phyloP scores from a whole-genome alignment of 2,329 filamentous ascomycete species.

The Zasmidium cellare region DNA sequence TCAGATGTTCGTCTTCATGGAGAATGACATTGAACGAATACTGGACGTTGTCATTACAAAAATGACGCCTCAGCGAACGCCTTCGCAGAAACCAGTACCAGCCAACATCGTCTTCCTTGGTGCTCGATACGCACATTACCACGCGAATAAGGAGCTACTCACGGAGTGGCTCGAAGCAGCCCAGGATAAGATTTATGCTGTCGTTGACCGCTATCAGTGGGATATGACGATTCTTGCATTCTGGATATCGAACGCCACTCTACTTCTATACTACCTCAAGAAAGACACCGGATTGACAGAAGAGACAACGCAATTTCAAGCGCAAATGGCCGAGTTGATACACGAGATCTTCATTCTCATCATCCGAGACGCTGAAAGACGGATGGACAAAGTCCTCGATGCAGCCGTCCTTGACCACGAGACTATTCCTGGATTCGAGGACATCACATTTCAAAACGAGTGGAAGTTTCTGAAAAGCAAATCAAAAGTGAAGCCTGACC shows the following conservation, averaged over 20 bases:
- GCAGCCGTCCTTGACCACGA: constrained; percentile 95
- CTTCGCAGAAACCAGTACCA: constrained; percentile 95
- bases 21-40: constrained; percentile 86
- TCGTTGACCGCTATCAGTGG: constrained; percentile 96
- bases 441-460: constrained; percentile 95
- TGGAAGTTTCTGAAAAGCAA: constrained; percentile 97
- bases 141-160: constrained; percentile 82
- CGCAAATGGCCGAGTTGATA: constrained; percentile 88
- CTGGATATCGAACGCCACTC: constrained; percentile 96
- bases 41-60: constrained; percentile 95
- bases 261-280: constrained; percentile 94
- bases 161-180: constrained; percentile 78
- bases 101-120: constrained; percentile 96
- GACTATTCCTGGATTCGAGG: constrained; percentile 95
- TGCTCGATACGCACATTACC: constrained; percentile 94
- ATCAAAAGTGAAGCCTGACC: constrained; percentile 82
- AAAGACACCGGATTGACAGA: constrained; percentile 83
- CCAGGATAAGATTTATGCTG: constrained; percentile 94
- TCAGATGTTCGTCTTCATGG: constrained; percentile 99
- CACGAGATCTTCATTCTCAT: constrained; percentile 99
- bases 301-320: constrained; percentile 84
- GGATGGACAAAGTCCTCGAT: constrained; percentile 94
- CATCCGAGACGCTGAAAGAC: constrained; percentile 89
- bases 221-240: constrained; percentile 99
- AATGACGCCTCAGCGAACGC: constrained; percentile 94